These are phyloP conservation scores for Entophlyctis luteolus DNA, from an alignment of 192 early-diverging fungal species.

Conservation along the genomic window DNA sequence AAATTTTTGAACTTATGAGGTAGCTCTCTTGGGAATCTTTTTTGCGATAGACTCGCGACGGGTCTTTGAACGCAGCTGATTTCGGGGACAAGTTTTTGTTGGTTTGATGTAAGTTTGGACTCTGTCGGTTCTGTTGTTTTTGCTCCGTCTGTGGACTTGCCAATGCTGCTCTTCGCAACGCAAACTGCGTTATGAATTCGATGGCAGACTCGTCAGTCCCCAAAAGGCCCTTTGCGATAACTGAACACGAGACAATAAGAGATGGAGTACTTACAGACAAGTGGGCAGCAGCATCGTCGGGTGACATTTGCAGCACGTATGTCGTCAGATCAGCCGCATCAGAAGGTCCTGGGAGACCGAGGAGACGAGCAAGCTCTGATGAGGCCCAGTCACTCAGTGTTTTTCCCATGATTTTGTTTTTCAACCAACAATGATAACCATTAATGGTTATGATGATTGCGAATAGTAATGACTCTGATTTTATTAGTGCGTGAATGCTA, in stretches of 20 bases:
- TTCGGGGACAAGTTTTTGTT: conserved; percentile 3
- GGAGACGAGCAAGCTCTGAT: conserved; percentile 12
- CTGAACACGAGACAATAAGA: no score
- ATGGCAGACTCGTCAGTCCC: conserved; percentile 23
- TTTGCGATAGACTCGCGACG: not conserved
- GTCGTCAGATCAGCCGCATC: conserved; percentile 25
- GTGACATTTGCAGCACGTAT: conserved; percentile 12
- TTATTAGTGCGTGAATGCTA: no score
- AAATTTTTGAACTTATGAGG: not conserved
- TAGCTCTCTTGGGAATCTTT: not conserved
- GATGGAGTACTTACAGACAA: no score
- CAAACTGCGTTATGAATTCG: conserved; percentile 34
- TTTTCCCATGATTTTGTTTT: not conserved
- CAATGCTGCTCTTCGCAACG: conserved; percentile 14
- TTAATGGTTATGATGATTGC: no score
- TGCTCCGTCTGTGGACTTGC: conserved; percentile 13
- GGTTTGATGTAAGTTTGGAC: not conserved
- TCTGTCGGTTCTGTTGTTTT: not conserved
- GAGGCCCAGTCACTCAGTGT: conserved; percentile 15
- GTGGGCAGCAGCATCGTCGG: conserved; percentile 13
- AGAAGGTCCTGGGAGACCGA: conserved; percentile 18
- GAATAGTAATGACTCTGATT: no score
- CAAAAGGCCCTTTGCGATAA: conserved; percentile 25
- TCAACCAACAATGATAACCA: not conserved
- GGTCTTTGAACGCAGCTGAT: not conserved